A percentile compares a stretch with the other conserved stretches of the same genome.
These are phyloP conservation scores for Allium cepa DNA, from an alignment of 106 monocot species.

Conservation along the genomic window DNA sequence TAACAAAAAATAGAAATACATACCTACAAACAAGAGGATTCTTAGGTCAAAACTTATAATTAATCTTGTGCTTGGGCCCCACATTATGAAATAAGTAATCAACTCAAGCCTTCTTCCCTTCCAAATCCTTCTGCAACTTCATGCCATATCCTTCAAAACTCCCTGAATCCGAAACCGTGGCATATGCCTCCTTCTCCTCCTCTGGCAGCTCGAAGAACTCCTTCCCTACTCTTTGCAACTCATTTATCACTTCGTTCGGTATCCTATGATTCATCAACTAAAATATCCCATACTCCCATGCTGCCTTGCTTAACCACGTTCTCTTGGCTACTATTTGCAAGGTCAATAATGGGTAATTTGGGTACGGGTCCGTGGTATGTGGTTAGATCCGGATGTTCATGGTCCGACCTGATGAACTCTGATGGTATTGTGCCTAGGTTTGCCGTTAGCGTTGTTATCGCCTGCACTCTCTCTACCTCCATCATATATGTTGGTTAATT, in stretches of 20 bases:
- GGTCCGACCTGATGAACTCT: constrained; percentile 56
- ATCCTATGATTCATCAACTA: constrained; percentile 87
- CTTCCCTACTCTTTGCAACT: constrained; percentile 51
- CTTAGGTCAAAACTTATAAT: no score
- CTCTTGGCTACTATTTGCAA: constrained; percentile 13
- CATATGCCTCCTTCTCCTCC: no score
- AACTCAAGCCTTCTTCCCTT: no score
- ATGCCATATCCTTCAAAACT: no score
- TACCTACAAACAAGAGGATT: no score
- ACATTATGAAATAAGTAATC: no score
- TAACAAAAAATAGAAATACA: no score
- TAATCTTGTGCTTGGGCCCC: no score
- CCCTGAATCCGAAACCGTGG: no score
- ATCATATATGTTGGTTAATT: constrained; percentile 7
- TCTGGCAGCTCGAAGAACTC: constrained; percentile 71
- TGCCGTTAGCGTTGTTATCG: constrained; percentile 19
- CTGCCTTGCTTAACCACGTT: constrained; percentile 14
- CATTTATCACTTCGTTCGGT: constrained; percentile 41
- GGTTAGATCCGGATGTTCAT: constrained; percentile 65
- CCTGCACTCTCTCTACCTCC: constrained; percentile 50
- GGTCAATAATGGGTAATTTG: constrained; percentile 62
- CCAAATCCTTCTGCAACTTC: no score
- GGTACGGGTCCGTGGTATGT: constrained; percentile 50
- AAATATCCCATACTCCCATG: no score
- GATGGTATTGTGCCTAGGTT: constrained; percentile 30